phyloP scores from a whole-genome alignment of 1,139 yeast genomes.

The Blastobotrys capitulatus region DNA sequence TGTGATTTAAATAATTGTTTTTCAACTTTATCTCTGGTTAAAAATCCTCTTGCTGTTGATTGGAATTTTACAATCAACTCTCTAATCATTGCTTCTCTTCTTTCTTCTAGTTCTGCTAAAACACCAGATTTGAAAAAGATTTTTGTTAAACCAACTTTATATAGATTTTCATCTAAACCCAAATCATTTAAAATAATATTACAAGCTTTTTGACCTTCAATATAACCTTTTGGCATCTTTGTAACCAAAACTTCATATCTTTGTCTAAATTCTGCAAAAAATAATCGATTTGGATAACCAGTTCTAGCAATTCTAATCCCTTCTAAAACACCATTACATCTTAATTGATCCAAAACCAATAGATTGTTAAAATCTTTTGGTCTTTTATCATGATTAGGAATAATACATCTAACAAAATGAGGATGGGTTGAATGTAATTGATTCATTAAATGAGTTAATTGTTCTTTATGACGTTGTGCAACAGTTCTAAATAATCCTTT shows the following conservation, averaged over 20 bases:
- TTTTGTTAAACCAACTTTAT: slow-evolving; percentile 78
- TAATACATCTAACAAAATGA: slow-evolving; percentile 92
- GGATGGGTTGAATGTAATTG: slow-evolving; percentile 83
- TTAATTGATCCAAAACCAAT: slow-evolving; percentile 78
- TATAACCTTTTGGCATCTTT: slow-evolving; percentile 34
- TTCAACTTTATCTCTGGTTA: slow-evolving; percentile 50
- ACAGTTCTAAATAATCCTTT: slow-evolving; percentile 67
- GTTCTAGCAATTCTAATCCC: slow-evolving; percentile 96
- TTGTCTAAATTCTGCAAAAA: slow-evolving; percentile 70
- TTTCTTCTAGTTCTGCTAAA: slow-evolving; percentile 81
- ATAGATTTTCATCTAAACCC: slow-evolving; percentile 56
- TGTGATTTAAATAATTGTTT: slow-evolving; percentile 54
- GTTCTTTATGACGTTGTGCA: slow-evolving; percentile 72
- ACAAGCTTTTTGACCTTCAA: slow-evolving; percentile 56
- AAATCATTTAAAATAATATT: slow-evolving; percentile 60
- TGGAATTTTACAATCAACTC: slow-evolving; percentile 58
- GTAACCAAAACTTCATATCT: slow-evolving; percentile 65
- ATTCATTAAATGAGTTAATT: slow-evolving; percentile 62
- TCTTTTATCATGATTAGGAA: slow-evolving; percentile 76
- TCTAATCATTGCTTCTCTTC: slow-evolving; percentile 62
- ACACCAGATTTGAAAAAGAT: slow-evolving; percentile 96
- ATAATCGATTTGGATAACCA: slow-evolving; percentile 91
- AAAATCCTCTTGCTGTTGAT: slow-evolving; percentile 59
- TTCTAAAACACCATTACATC: slow-evolving; percentile 97
- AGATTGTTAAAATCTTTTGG: slow-evolving; percentile 68